These are phyloP conservation scores for Catharanthus roseus DNA, from an alignment of 257 asterid species.

Conservation along the genomic window DNA sequence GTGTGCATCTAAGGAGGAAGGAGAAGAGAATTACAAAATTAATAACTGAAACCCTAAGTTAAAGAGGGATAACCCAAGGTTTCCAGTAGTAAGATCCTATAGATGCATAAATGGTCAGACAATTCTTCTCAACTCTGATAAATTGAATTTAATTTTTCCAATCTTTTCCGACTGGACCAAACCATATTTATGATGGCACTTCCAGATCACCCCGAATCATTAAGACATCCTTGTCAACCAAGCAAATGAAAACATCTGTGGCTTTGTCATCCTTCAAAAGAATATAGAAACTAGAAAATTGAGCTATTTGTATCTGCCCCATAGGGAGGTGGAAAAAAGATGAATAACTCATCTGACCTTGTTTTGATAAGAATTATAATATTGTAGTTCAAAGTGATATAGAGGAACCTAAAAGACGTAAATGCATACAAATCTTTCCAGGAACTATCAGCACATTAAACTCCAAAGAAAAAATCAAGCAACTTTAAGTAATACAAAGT, in stretches of 20 bases:
- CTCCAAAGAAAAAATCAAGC: not conserved
- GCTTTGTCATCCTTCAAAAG: not conserved
- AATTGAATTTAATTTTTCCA: not conserved
- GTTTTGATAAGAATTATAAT: not conserved
- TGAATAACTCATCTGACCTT: not conserved
- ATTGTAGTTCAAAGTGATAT: not conserved
- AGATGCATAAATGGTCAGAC: not conserved
- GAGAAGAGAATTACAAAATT: not conserved
- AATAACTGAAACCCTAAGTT: not conserved
- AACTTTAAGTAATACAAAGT: no score
- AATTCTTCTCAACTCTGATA: not conserved
- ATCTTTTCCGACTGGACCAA: no score
- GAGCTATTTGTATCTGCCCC: no score
- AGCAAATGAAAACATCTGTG: not conserved
- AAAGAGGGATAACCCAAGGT: not conserved
- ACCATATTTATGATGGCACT: not conserved
- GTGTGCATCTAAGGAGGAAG: not conserved
- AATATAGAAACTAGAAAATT: no score
- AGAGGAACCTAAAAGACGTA: not conserved
- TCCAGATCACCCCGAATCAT: not conserved
- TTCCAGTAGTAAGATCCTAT: not conserved
- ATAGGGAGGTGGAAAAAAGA: no score
- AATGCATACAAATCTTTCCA: not conserved
- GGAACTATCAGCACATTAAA: not conserved
- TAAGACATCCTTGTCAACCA: not conserved